Base-by-base conservation (phyloP, 1,284 basidiomycete genomes). In the Baeospora myosura region DNA sequence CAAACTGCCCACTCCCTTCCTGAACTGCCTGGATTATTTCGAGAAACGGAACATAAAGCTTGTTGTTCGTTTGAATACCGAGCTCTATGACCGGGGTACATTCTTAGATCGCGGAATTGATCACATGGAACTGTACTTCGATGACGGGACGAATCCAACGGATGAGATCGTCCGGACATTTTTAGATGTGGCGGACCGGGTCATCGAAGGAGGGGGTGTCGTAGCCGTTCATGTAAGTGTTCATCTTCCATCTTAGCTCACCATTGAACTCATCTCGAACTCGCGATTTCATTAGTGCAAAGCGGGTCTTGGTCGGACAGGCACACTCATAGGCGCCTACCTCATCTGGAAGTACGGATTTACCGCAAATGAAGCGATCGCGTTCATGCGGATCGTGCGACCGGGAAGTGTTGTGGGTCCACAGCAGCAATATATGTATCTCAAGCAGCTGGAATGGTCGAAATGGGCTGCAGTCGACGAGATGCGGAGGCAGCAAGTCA, bases 261-360 rank as follows among this genome's bases (percentile, higher is more conserved):
- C 47, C 41, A 36, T 29, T 47, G 38, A 32, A 40, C 45, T 49
- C 58, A 62, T 53, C 48, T 50, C 44, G 24, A 31, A 25, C 29
- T 38, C 41, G 41, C 44, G 26, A 28, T 36, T 12, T 23, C 18
- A 36, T 14, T 52, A 96, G 81, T 96, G 92, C 63, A 96, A 96
- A 71, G 92, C 92, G 38, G 92, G 92, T 17, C 72, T 96, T 16
- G 92, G 92, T 17, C 76, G 92, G 38, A 96, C 92, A 2, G 95
- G 96, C 3, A 95, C 94, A 3, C 70, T 98, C 47, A 95, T 98
- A 48, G 93, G 93, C 38, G 96, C 96, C 2, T 98, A 98, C 69
- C 75, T 99, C 43, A 89, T 97, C 52, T 99, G 96, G 88, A 97
- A 96, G 66, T 94, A 98, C 57, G 88, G 88, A n/a, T 99, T 99